These are phyloP conservation scores for Sporisorium graminicola DNA, from an alignment of 1,284 basidiomycete genomes.

Conservation along the genomic window DNA sequence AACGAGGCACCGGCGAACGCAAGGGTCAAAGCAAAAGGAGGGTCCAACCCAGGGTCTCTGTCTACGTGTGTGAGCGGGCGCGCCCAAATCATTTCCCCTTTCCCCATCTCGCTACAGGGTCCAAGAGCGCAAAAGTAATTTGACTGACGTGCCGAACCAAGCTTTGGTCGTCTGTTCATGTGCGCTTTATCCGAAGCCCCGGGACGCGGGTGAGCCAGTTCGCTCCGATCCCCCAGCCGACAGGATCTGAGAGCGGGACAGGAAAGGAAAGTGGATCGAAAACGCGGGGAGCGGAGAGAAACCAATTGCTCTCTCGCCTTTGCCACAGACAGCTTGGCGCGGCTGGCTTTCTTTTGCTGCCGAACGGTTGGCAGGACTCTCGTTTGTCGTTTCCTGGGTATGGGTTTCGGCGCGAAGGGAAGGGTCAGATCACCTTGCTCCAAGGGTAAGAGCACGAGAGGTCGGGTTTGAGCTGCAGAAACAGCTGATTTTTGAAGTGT, in stretches of 20 bases:
- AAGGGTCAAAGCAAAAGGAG: not conserved
- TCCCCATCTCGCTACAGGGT: not conserved
- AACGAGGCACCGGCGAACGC: slow-evolving; percentile 1
- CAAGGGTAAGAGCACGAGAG: not conserved
- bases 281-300: not conserved
- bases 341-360: not conserved
- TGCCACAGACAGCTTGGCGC: not conserved
- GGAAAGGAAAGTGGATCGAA: not conserved
- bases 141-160: too few species aligned
- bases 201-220: not conserved
- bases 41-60: slow-evolving; percentile 1
- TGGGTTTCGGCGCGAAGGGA: not conserved
- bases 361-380: not conserved
- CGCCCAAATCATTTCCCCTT: too few species aligned
- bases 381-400: not conserved
- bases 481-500: slow-evolving; percentile 10
- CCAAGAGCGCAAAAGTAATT: not conserved
- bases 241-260: not conserved
- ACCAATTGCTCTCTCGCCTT: not conserved
- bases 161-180: not conserved
- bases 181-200: not conserved
- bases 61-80: too few species aligned
- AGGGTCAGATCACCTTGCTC: not conserved
- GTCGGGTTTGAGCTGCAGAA: not conserved
- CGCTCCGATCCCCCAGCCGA: too few species aligned